Evolutionary conservation across 805 yeast genomes (phyloP).

Genomic region (Alloascoidea hylecoeti): DNA sequence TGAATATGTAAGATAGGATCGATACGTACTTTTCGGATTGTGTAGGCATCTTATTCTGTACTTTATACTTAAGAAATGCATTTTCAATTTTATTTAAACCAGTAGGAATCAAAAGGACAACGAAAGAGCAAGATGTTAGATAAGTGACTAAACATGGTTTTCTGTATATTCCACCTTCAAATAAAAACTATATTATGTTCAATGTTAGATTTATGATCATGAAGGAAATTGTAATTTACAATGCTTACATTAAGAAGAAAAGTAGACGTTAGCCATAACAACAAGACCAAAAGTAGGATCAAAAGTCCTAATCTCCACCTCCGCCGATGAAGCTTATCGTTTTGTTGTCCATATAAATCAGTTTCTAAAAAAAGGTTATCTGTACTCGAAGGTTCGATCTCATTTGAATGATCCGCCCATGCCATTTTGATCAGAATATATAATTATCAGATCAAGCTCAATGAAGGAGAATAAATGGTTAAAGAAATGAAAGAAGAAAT

Average conservation of each 20-base stretch:
- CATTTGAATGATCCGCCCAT: not conserved
- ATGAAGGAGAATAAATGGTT: no score
- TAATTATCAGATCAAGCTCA: no score
- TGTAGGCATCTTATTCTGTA: not conserved
- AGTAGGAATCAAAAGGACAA: conserved; percentile 58
- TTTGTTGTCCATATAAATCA: no score
- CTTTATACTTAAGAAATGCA: conserved; percentile 3
- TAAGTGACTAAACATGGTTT: conserved; percentile 93
- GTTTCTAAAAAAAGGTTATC: no score
- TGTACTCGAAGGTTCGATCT: no score
- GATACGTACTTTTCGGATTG: not conserved
- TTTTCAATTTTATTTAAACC: conserved; percentile 10
- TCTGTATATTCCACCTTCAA: conserved; percentile 53
- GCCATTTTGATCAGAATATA: no score
- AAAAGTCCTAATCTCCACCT: conserved; percentile 71
- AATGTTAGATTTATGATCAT: not conserved
- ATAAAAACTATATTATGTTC: conserved; percentile 21
- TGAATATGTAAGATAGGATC: not conserved
- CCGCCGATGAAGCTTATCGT: no score
- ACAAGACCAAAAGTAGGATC: conserved; percentile 59
- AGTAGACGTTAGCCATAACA: conserved; percentile 86
- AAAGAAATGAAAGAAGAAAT: no score
- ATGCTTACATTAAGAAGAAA: conserved; percentile 58
- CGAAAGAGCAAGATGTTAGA: conserved; percentile 75
- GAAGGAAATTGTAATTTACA: not conserved